Evolutionary conservation across 345 rosid genomes (phyloP).

Genomic region (Populus deltoides): DNA sequence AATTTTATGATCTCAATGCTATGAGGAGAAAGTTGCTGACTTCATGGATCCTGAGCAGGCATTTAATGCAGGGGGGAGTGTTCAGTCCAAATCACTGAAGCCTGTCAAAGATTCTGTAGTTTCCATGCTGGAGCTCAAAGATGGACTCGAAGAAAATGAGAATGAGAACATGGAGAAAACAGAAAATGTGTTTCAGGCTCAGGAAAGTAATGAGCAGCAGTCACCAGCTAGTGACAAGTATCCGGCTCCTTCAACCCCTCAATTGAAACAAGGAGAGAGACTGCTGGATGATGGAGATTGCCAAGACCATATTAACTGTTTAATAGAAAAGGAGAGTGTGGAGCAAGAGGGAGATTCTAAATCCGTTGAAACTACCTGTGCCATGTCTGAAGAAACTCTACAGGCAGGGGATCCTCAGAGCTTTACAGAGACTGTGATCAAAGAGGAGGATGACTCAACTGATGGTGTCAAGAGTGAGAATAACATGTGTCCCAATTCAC

Average conservation of each 20-base stretch:
- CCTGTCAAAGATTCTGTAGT: conserved; percentile 70
- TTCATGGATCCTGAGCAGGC: conserved; percentile 52
- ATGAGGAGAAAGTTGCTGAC: conserved; percentile 17
- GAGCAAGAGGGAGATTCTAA: conserved; percentile 74
- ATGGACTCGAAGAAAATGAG: conserved; percentile 31
- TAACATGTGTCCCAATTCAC: conserved; percentile 9
- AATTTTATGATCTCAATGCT: not conserved
- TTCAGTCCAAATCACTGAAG: conserved; percentile 51
- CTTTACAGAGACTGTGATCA: conserved; percentile 25
- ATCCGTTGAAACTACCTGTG: conserved; percentile 78
- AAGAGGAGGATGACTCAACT: conserved; percentile 48
- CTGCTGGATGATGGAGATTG: conserved; percentile 64
- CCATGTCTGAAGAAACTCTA: conserved; percentile 32
- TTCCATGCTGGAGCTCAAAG: conserved; percentile 50
- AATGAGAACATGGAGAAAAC: conserved; percentile 23
- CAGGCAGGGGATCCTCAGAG: conserved; percentile 25
- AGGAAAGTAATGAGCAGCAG: conserved; percentile 36
- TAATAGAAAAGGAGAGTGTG: conserved; percentile 52
- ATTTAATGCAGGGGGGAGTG: conserved; percentile 58
- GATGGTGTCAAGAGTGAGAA: conserved; percentile 35
- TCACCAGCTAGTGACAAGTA: conserved; percentile 45
- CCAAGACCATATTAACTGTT: conserved; percentile 57
- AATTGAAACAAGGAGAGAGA: conserved; percentile 53
- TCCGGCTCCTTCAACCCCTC: conserved; percentile 89
- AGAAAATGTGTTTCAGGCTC: conserved; percentile 27